Conservation (phyloP, 1,139 yeast species). For the Debaryomyces nepalensis region DNA sequence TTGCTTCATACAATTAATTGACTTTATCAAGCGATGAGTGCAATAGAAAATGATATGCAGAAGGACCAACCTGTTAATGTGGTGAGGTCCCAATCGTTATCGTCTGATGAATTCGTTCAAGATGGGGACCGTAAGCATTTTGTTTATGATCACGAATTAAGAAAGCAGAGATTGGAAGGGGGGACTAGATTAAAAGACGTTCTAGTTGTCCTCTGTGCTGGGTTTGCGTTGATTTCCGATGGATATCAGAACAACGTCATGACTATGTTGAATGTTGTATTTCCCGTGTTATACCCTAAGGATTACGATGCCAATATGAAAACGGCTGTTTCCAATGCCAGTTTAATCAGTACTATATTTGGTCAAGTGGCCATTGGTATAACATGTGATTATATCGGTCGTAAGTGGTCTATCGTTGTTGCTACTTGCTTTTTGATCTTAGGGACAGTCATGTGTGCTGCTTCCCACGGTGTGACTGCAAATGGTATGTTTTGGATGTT, state of each 20-base stretch:
- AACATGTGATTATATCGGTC: conserved; percentile 49
- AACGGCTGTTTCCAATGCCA: conserved; percentile 54
- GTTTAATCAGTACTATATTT: conserved; percentile 53
- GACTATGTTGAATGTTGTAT: conserved; percentile 49
- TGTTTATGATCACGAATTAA: conserved; percentile 39
- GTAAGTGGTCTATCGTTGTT: conserved; percentile 51
- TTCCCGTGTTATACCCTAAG: conserved; percentile 35
- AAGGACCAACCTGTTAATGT: conserved; percentile 6
- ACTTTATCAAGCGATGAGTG: not conserved
- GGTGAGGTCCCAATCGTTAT: conserved; percentile 7
- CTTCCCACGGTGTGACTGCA: conserved; percentile 47
- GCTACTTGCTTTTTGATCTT: conserved; percentile 50
- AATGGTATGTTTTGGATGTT: conserved; percentile 73
- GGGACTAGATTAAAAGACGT: conserved; percentile 37
- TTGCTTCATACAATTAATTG: not conserved
- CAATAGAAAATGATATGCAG: not conserved
- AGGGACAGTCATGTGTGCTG: conserved; percentile 54
- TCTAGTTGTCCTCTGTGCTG: conserved; percentile 47
- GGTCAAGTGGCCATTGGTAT: conserved; percentile 54
- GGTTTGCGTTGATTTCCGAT: conserved; percentile 57
- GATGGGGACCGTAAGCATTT: conserved; percentile 21
- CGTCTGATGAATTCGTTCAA: conserved; percentile 4
- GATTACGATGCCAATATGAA: conserved; percentile 34
- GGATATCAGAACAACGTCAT: conserved; percentile 58
- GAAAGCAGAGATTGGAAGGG: conserved; percentile 35